Evolutionary conservation across 2,329 filamentous ascomycete species (phyloP).

Genomic region (Aspergillus intermedius): DNA sequence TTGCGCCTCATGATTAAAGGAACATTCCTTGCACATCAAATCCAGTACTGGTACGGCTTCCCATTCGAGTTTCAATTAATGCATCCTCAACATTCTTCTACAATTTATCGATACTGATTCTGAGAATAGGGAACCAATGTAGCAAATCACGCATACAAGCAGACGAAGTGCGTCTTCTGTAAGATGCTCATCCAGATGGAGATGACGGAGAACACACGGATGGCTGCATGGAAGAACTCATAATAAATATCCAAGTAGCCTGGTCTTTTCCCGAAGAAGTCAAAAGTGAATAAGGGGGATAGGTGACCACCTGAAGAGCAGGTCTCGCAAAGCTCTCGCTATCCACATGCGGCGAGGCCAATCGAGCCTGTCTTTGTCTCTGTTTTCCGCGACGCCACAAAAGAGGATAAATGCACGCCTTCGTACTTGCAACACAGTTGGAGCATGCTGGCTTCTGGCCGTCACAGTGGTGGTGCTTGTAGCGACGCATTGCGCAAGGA

Average conservation of each 20-base stretch:
- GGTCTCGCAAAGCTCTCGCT: not conserved
- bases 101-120: slow-evolving; percentile 1
- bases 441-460: slow-evolving; percentile 37
- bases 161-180: slow-evolving; percentile 9
- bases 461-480: slow-evolving; percentile 41
- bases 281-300: no score
- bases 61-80: not conserved
- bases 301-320: not conserved
- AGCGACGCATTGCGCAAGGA: slow-evolving; percentile 21
- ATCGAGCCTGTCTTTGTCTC: slow-evolving; percentile 1
- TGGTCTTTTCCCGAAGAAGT: not conserved
- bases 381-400: slow-evolving; percentile 37
- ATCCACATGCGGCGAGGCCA: not conserved
- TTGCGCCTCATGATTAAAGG: slow-evolving; percentile 12
- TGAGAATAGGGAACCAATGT: slow-evolving; percentile 15
- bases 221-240: slow-evolving; percentile 18
- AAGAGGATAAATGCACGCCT: slow-evolving; percentile 42
- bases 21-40: slow-evolving; percentile 17
- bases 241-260: slow-evolving; percentile 15
- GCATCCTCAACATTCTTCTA: slow-evolving; percentile 1
- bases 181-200: slow-evolving; percentile 6
- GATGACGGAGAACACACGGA: slow-evolving; percentile 16
- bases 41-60: not conserved
- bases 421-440: slow-evolving; percentile 32
- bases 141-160: slow-evolving; percentile 16